Base-by-base conservation (phyloP, 2,329 filamentous ascomycete genomes). In the Botrytis fragariae region DNA sequence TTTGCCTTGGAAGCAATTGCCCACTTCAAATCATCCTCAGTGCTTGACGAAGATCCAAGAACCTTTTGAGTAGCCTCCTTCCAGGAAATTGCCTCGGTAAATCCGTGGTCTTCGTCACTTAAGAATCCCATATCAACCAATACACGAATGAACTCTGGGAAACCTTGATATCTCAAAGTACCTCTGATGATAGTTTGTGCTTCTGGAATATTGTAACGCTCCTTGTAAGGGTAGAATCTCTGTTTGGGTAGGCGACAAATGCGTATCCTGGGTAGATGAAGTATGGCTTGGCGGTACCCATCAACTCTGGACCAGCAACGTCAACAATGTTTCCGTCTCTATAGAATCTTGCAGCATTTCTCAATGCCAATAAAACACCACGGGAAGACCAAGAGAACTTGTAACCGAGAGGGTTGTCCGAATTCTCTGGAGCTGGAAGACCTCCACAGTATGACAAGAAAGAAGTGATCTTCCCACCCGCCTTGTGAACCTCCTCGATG, bases 81-180 rank as follows among this genome's bases (percentile, higher is more conserved):
- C 95, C 95, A 98, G 73, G 92, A 79, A 70, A 92, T 87, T 42
- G 91, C 85, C 77, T 88, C 83, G 81, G 91, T 91, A 84, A 86
- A 88, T 78, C 89, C 86, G 75, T 89, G 84, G 76, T 88, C 84
- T 60, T 90, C 88, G 74, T 97, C 93, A 72, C 86, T 89, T 65
- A 98, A 88, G 89, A 98, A 97, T 77, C 94, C 94, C 75, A 95
- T 92, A 81, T 98, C 92, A 75, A 97, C 94, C 18, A 98, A 90
- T 39, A 91, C 89, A 82, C 92, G 92, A 85, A 98, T 89, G 83
- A 98, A 95, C 82, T 97, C 89, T 4, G 95, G 94, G 88, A 97
- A 97, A 62, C 95, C 94, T 77, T 89, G 87, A 86, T 96, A 98
- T 77, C 95, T 87, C 51, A 98, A 88, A 44, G 94, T 97, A 75